phyloP scores from a whole-genome alignment of 208 protist species.

The Angomonas deanei region DNA sequence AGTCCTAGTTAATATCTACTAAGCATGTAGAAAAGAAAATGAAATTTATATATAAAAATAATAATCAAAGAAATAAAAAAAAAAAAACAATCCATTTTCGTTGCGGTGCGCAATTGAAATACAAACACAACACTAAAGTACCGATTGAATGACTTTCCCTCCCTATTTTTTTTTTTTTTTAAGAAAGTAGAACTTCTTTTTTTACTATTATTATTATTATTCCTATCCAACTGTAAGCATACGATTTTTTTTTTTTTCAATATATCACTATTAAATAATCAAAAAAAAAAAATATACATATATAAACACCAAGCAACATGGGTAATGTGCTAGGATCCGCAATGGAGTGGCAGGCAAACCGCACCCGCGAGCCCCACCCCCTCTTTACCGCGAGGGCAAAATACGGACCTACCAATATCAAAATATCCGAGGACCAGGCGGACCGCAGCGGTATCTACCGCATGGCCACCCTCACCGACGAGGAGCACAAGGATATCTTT shows the following conservation, averaged over 20 bases:
- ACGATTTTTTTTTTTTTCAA: slow-evolving; percentile 1
- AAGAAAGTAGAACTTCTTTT: too few species aligned
- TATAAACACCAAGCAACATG: slow-evolving; percentile 32
- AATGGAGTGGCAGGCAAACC: slow-evolving; percentile 32
- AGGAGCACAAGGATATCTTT: slow-evolving; percentile 33
- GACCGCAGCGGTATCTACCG: slow-evolving; percentile 53
- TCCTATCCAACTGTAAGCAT: neutral
- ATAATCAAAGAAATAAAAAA: slow-evolving; percentile 8
- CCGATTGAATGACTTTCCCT: neutral
- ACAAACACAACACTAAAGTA: neutral
- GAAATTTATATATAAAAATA: slow-evolving; percentile 1
- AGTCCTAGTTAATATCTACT: too few species aligned
- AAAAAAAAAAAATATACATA: slow-evolving; percentile 12
- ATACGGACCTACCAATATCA: slow-evolving; percentile 43
- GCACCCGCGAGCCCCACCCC: slow-evolving; percentile 15
- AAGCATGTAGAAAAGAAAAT: neutral
- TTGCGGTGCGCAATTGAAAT: neutral
- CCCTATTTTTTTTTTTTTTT: neutral
- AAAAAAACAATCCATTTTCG: slow-evolving; percentile 1
- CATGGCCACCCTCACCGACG: slow-evolving; percentile 27
- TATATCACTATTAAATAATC: neutral
- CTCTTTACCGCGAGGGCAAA: slow-evolving; percentile 12
- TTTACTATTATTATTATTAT: too few species aligned
- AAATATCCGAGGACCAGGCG: slow-evolving; percentile 25
- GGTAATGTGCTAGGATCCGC: slow-evolving; percentile 38